phyloP scores from a whole-genome alignment of 805 yeast species.

The Clavispora carvajalis region DNA sequence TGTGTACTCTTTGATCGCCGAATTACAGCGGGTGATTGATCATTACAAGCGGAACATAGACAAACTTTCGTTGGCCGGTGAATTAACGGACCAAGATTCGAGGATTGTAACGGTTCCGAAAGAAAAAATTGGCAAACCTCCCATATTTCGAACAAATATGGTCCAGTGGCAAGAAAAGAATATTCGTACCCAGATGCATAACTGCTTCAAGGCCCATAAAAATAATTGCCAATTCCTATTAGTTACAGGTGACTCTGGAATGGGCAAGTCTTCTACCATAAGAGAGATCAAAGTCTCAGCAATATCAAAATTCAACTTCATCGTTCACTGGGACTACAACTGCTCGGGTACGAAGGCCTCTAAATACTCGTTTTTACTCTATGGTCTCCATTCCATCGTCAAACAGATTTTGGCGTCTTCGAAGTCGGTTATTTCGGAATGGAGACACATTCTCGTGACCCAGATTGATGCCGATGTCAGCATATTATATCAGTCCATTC shows the following conservation, averaged over 20 bases:
- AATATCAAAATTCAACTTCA: conserved; percentile 24
- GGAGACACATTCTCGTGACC: conserved; percentile 37
- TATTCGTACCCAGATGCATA: conserved; percentile 2
- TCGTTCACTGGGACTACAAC: conserved; percentile 28
- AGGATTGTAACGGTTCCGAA: neutral
- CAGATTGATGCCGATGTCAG: conserved; percentile 39
- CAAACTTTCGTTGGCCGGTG: neutral
- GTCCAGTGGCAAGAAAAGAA: neutral
- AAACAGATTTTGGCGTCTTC: conserved; percentile 38
- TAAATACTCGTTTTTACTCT: conserved; percentile 31
- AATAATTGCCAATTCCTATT: conserved; percentile 19
- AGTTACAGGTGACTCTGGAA: conserved; percentile 39
- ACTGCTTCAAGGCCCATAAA: conserved; percentile 3
- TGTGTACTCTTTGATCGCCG: conserved; percentile 30
- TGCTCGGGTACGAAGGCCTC: conserved; percentile 22
- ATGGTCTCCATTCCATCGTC: conserved; percentile 34
- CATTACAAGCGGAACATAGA: neutral
- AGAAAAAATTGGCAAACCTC: neutral
- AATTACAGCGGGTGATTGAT: conserved; percentile 7
- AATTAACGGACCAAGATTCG: neutral
- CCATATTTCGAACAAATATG: neutral
- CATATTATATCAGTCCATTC: conserved; percentile 36
- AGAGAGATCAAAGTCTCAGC: conserved; percentile 33
- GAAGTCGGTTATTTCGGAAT: conserved; percentile 26
- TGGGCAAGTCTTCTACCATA: conserved; percentile 42